Base-by-base conservation (phyloP, 2,329 filamentous ascomycete genomes). In the Albifimbria verrucaria region DNA sequence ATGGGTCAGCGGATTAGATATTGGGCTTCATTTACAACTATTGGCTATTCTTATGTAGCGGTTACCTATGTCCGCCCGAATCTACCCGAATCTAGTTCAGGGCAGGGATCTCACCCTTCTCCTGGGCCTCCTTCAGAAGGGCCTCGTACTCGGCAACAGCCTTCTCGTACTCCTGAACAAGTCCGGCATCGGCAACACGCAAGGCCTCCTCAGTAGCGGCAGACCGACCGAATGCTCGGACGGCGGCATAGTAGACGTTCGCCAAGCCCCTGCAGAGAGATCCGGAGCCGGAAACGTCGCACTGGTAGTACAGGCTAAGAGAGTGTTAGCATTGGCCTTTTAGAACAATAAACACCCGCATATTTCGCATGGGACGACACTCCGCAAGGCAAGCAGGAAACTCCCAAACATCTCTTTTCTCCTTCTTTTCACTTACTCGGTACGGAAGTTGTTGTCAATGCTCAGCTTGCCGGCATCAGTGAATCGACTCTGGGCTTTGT, bases 361-460 rank as follows among this genome's bases (percentile, higher is more conserved):
- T n/a, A n/a, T n/a, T n/a, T n/a, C n/a, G n/a, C n/a, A n/a, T n/a
- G n/a, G n/a, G n/a, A n/a, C n/a, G n/a, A n/a, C n/a, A n/a, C n/a
- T n/a, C n/a, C n/a, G n/a, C n/a, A n/a, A n/a, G n/a, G n/a, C n/a
- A n/a, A n/a, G n/a, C n/a, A n/a, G n/a, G n/a, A n/a, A n/a, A n/a
- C n/a, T n/a, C n/a, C n/a, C n/a, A n/a, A n/a, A n/a, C n/a, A n/a
- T n/a, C n/a, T n/a, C n/a, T n/a, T n/a, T n/a, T n/a, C n/a, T n/a
- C n/a, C 7, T 6, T 10, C 20, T 25, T 21, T 36, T 26, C 5
- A 26, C 72, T 49, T 49, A 75, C 72, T 79, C 76, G 0, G 28
- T 58, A 59, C 71, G 73, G 61, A 83, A 82, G n/a, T 78, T 76
- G 47, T 65, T 59, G 49, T 83, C 80, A 42, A 83, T 77, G 4